Base-by-base conservation (phyloP, 495 filamentous ascomycete genomes). In the Penicillium fimorum region DNA sequence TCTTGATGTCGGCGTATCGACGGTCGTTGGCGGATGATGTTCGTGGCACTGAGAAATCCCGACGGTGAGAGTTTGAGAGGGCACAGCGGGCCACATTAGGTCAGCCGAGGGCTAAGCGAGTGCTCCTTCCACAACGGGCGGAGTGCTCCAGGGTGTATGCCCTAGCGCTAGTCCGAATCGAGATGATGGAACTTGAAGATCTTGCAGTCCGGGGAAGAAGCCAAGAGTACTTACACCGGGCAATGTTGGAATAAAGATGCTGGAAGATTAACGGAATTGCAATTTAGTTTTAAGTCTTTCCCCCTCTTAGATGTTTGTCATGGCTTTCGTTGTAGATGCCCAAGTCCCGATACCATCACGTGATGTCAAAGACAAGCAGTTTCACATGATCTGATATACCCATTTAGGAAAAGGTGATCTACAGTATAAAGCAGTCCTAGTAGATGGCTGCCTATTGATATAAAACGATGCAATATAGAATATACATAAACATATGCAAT, bases 1-100 rank as follows among this genome's bases (percentile, higher is more conserved):
- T 79, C 76, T 79, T 77, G 76, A 77, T 71, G 76, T 76, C 76
- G 74, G 76, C 73, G 74, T 78, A 72, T 76, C 72, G 75, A 78
- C 75, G 74, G 76, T 78, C 76, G 73, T 76, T 77, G 73, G 74
- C 72, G 72, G 74, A 73, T 75, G 71, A 74, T 73, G 74, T 77
- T 79, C 76, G 76, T 76, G 69, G 72, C 72, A 73, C 74, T 76
- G 69, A 66, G 70, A 73, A 77, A 67, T 72, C 71, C 66, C 65
- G 64, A 59, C 66, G 56, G 67, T 69, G 74, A 76, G 73, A 76
- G 72, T 76, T 75, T 74, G 70, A 74, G 73, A 38, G 52, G 42
- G 30, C 52, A 54, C 52, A 29, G 65, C 68, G 61, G 67, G 69
- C 62, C 58, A 64, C 74, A 72, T 77, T 79, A 77, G 73, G 70